Percentiles rank a stretch among this genome's conserved stretches.
Evolutionary conservation across 1,284 basidiomycete species (phyloP).

Genomic region (Boletus sp.): DNA sequence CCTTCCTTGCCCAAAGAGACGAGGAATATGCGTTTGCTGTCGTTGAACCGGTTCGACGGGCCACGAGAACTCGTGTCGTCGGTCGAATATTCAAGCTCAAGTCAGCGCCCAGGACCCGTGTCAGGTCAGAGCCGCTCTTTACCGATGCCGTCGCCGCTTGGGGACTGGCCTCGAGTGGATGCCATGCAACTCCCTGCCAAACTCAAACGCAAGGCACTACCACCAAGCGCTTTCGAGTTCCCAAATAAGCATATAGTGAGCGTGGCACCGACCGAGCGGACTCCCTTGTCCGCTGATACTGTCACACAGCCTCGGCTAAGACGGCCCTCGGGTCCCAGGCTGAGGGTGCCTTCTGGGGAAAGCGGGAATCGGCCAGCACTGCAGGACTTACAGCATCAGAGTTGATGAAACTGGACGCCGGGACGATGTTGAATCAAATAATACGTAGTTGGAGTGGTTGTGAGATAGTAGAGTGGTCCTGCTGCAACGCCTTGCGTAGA

Average conservation of each 20-base stretch:
- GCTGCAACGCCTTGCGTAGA: constrained; percentile 18
- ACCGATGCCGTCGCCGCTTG: constrained; percentile 46
- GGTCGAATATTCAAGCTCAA: constrained; percentile 33
- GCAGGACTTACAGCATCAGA: constrained; percentile 32
- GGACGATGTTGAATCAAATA: not conserved
- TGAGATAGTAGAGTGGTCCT: constrained; percentile 14
- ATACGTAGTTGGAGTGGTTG: not conserved
- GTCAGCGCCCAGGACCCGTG: constrained; percentile 23
- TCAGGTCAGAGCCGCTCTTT: constrained; percentile 10
- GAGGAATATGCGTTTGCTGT: constrained; percentile 5
- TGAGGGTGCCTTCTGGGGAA: constrained; percentile 26
- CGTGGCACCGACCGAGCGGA: constrained; percentile 6
- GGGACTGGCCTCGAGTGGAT: constrained; percentile 54
- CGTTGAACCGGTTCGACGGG: constrained; percentile 7
- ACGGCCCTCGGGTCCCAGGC: constrained; percentile 36
- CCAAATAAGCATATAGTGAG: constrained; percentile 8
- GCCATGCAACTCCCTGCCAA: constrained; percentile 39
- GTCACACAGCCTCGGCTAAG: constrained; percentile 32
- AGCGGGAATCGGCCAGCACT: constrained; percentile 30
- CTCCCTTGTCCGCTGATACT: constrained; percentile 2
- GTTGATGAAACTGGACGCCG: constrained; percentile 1
- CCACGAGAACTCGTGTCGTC: constrained; percentile 12
- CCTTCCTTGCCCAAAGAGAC: constrained; percentile 5
- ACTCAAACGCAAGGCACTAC: constrained; percentile 29
- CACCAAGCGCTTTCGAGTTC: constrained; percentile 25